Conservation (phyloP, 2,329 filamentous ascomycete genomes). For the Calonectria ilicicola region DNA sequence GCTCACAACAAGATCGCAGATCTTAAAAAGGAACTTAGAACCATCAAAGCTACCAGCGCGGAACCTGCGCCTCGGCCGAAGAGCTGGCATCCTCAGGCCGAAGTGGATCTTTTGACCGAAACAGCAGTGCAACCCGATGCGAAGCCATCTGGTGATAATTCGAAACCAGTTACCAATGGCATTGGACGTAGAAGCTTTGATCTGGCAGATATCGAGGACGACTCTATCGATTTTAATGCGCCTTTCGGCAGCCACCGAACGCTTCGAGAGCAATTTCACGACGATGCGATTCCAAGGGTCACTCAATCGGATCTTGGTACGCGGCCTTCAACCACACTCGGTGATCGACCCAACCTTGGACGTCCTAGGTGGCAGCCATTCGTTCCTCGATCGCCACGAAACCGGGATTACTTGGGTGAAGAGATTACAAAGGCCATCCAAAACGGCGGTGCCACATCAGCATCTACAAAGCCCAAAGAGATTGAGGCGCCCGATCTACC, state of each 20-base stretch:
- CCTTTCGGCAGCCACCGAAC: constrained; percentile 37
- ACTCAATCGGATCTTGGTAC: constrained; percentile 31
- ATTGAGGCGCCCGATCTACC: constrained; percentile 44
- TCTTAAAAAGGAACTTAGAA: constrained; percentile 65
- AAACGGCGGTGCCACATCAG: constrained; percentile 40
- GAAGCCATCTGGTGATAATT: background rate
- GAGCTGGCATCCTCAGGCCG: constrained; percentile 45
- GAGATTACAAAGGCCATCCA: constrained; percentile 46
- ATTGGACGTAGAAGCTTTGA: constrained; percentile 45
- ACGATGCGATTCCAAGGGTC: constrained; percentile 38
- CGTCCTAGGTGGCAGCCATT: constrained; percentile 56
- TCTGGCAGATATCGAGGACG: constrained; percentile 31
- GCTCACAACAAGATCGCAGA: constrained; percentile 69
- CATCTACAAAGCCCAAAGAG: constrained; percentile 37
- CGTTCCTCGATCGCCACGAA: constrained; percentile 55
- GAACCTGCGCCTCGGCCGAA: constrained; percentile 39
- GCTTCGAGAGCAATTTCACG: constrained; percentile 51
- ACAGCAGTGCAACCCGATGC: constrained; percentile 14
- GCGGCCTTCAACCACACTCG: constrained; percentile 31
- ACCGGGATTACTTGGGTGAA: constrained; percentile 51
- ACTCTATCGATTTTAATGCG: constrained; percentile 33
- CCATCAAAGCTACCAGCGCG: constrained; percentile 51
- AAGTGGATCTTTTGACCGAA: constrained; percentile 25
- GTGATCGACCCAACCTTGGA: constrained; percentile 44
- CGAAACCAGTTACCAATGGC: constrained; percentile 15